Base-by-base conservation (phyloP, 331 rosid genomes). In the Stylosanthes scabra region DNA sequence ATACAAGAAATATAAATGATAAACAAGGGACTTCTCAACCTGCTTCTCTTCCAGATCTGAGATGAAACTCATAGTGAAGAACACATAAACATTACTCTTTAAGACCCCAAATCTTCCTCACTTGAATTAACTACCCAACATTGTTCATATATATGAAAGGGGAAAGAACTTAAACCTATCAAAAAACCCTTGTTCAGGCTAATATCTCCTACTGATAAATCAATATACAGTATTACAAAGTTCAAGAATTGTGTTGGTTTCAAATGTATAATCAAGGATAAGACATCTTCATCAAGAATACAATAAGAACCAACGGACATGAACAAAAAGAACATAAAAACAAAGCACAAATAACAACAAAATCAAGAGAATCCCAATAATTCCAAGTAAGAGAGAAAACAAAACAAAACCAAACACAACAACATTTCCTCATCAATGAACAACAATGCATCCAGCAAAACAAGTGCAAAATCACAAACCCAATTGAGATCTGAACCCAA, bases 401-500 rank as follows among this genome's bases (percentile, higher is more conserved):
- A 63, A 77, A 44, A 51, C 8, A 63, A 14, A 31, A 31, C 37
- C 2, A 76, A 74, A 50, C 20, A 63, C 77, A 45, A 52, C 8
- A 63, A 14, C 45, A 10, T 58, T 40, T 27, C 11, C 57, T 15
- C 70, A 15, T 8, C 28, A 52, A 15, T 10, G 66, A 60, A 46
- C 62, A 60, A 46, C 62, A 82, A 74, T 71, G 88, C 86, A 84
- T 49, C 82, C 55, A 62, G 39, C 9, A 71, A 72, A 20, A 66
- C 49, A 65, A 79, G 14, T 50, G 67, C 59, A 66, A 79, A 76
- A 71, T 6, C 44, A 81, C n/a, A 74, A 81, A 66, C 84, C 81
- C 74, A 73, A 39, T 11, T 31, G 61, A 73, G 76, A 86, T 84
- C 85, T 72, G 74, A 76, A 70, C 20, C 80, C n/a, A 42, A 82